Evolutionary conservation across 2,329 filamentous ascomycete species (phyloP), one percentile per base, ranked within the genome.

Genomic region (Aspergillus melleus): DNA sequence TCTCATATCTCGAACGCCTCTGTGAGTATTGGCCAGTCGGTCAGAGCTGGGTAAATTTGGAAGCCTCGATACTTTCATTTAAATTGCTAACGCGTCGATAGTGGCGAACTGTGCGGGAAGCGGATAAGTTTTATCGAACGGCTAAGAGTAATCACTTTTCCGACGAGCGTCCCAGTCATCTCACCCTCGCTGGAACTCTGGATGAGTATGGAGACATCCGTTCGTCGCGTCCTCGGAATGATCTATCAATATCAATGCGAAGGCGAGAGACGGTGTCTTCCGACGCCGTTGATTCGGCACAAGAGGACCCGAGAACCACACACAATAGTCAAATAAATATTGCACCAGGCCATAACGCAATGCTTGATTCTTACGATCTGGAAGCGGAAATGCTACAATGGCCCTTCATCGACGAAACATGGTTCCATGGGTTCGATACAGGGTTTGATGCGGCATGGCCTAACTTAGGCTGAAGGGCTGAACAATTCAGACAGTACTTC

Each of bases 151-250:
- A 61, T 6, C 70, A 72, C 22, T 9, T 58, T 0, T 57, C 66
- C 4, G 68, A 61, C 6, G 65, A 71, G 32, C 66, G 70, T 20
- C 66, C 67, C 0, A 65, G 69, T 1, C 70, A 71, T 26, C 67
- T 75, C 19, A 69, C 73, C 1, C 60, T 76, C 0, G 73, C 68
- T 5, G 72, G 73, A 0, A 72, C 66, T 2, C 54, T 76, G n/a
- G 73, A 76, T 54, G 73, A 76, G 58, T 76, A 76, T 49, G 73
- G 73, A 2, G 73, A 76, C 46, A 76, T 76, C 30, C 70, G 73
- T 8, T 60, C 59, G 4, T 70, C 66, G 4, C 67, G 69, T n/a
- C 72, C 72, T 0, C 61, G 57, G 9, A 64, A 64, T 8, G 68
- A 71, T 1, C 49, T 52, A 5, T 56, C 66, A 5, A 20, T 56